Percentiles rank a stretch among this genome's conserved stretches.
Conservation (phyloP, 2,329 filamentous ascomycete species). For the Microdochium paspali region DNA sequence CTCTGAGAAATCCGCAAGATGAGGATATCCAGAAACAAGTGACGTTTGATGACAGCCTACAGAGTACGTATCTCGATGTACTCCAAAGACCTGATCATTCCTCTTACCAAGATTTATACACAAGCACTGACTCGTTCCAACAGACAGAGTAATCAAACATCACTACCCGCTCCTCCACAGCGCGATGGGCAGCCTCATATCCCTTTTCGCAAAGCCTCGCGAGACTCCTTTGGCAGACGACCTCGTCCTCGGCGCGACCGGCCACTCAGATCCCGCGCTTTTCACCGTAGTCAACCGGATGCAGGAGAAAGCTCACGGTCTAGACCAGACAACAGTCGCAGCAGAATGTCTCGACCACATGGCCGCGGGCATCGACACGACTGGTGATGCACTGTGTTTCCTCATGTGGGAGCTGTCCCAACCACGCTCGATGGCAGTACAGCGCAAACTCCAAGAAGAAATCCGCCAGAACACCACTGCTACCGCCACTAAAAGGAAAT, state of each 20-base stretch:
- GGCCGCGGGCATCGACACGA: slow-evolving; percentile 64
- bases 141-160: slow-evolving; percentile 50
- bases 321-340: slow-evolving; percentile 46
- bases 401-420: slow-evolving; percentile 63
- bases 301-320: slow-evolving; percentile 35
- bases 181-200: slow-evolving; percentile 33
- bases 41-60: slow-evolving; percentile 57
- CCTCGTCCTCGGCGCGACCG: slow-evolving; percentile 45
- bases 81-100: too few species aligned
- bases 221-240: slow-evolving; percentile 48
- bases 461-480: slow-evolving; percentile 18
- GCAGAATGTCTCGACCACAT: slow-evolving; percentile 65
- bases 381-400: slow-evolving; percentile 60
- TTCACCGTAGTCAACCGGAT: slow-evolving; percentile 53
- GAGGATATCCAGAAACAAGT: slow-evolving; percentile 60
- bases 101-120: not conserved
- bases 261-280: slow-evolving; percentile 31
- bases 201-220: slow-evolving; percentile 42
- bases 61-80: slow-evolving; percentile 45
- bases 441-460: slow-evolving; percentile 43
- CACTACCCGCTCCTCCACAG: slow-evolving; percentile 44
- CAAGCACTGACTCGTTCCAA: not conserved
- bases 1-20: slow-evolving; percentile 44
- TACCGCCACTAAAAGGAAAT: slow-evolving; percentile 24
- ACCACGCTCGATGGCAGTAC: slow-evolving; percentile 39